A percentile compares a stretch with the other conserved stretches of the same genome.
These are phyloP conservation scores for Cochlearia excelsa DNA, from an alignment of 345 rosid species.

Conservation along the genomic window DNA sequence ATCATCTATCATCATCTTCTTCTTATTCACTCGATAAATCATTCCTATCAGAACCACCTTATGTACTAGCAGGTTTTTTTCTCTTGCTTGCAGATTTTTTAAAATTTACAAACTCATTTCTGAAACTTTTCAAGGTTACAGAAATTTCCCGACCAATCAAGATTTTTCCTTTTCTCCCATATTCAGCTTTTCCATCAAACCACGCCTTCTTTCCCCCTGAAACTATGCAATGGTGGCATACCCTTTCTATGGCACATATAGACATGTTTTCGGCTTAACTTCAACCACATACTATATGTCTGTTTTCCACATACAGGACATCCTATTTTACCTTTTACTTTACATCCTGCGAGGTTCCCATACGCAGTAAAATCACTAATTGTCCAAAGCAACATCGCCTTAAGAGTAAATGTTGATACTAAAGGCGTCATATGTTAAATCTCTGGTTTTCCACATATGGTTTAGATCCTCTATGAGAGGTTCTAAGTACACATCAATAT, in stretches of 20 bases:
- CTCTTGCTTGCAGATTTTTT: no score
- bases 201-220: no score
- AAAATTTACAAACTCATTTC: no score
- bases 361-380: background rate
- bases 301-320: background rate
- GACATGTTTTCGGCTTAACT: background rate
- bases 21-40: no score
- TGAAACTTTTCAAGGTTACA: no score
- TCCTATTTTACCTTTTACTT: background rate
- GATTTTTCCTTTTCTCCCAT: no score
- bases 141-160: no score
- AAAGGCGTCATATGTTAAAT: background rate
- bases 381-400: background rate
- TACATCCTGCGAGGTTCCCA: background rate
- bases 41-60: no score
- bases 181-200: no score
- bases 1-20: no score
- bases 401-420: background rate
- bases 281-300: background rate
- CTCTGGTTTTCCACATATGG: background rate
- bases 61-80: no score
- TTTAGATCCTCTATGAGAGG: background rate
- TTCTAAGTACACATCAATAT: background rate
- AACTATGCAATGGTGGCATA: background rate
- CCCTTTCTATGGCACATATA: background rate